Evolutionary conservation across 2,329 filamentous ascomycete species (phyloP), one percentile per base, ranked within the genome.

Genomic region (Achaetomium macrosporum): DNA sequence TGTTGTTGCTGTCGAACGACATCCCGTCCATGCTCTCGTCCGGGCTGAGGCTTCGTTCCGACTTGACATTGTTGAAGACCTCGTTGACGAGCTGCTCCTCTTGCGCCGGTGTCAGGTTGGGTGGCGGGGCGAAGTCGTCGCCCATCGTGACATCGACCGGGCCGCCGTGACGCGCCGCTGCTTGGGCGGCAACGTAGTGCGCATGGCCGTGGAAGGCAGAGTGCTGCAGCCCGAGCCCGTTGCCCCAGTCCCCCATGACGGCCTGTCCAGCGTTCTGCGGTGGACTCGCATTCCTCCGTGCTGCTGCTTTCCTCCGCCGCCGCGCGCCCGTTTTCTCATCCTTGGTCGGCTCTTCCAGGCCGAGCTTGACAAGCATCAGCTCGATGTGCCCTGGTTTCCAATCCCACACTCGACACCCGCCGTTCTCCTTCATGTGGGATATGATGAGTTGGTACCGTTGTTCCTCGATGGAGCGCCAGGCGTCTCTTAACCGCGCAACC

Each of bases 301-400:
- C 58, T 19, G 57, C 59, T 45, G 59, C 62, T 54, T 67, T 69
- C 54, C 71, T 74, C 42, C 71, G 70, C n/a, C 74, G 71, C 4
- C 74, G 70, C 29, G 66, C 64, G 45, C 71, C 72, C 13, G 64
- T 67, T 16, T 70, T 63, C 29, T 70, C 65, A 42, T 75, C 69
- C 42, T 71, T 64, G 53, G 71, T 70, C 17, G 73, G 63, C 50
- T 77, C 73, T 50, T 77, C 73, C 45, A 77, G 64, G 49, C 72
- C 75, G 40, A 76, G 57, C 55, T 73, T 72, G 50, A 78, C 73
- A 2, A 81, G 67, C 58, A 75, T 74, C 60, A 73, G 69, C 56
- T 78, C 73, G 37, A 81, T 69, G 54, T 79, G 76, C 30, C 68
- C 69, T 4, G 72, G 65, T 56, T 74, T 79, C 67, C 78, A 76